Base-by-base conservation (phyloP, 352 stramenopile genomes). In the Globisporangium abappressorium region DNA sequence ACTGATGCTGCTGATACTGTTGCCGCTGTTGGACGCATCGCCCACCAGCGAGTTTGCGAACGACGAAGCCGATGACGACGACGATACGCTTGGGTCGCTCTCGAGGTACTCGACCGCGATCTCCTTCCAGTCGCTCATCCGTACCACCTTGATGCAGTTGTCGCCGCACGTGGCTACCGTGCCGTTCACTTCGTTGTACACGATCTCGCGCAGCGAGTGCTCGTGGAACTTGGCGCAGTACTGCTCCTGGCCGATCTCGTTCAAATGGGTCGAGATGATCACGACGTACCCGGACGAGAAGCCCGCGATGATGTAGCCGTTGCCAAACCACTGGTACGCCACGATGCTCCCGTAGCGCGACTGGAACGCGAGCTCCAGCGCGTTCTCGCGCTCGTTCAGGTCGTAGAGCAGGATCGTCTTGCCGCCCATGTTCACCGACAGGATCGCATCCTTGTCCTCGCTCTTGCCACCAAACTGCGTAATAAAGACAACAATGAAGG, bases 241-340 rank as follows among this genome's bases (percentile, higher is more conserved):
- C 70, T 97, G 85, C 70, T 93, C 85, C 69, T 93, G 86, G 33
- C 91, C 90, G 61, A 98, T 92, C 70, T 97, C 86, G 64, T 93
- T 95, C 62, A 92, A 49, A 64, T 92, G 81, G 1, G 93, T 97
- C 5, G 90, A 97, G 59, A 98, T 95, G 65, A 96, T 90, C 62
- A 97, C 85, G 47, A 98, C 81, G 66, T 94, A 97, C 6, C 93
- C 93, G 7, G 82, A 91, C 20, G 85, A 94, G 70, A 98, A 98
- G 3, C 91, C 94, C 1, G 94, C 82, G 53, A 98, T 85, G 65
- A 98, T 86, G 70, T 94, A 94, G 18, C 85, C 84, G 56, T 97
- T 92, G 34, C 87, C 90, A 67, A 98, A 97, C 90, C 89, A 97
- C 63, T 90, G 68, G 67, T 97, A 96, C 57, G 80, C 73, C 53